Evolutionary conservation across 2,329 filamentous ascomycete species (phyloP).

Genomic region (Blastomyces parvus): DNA sequence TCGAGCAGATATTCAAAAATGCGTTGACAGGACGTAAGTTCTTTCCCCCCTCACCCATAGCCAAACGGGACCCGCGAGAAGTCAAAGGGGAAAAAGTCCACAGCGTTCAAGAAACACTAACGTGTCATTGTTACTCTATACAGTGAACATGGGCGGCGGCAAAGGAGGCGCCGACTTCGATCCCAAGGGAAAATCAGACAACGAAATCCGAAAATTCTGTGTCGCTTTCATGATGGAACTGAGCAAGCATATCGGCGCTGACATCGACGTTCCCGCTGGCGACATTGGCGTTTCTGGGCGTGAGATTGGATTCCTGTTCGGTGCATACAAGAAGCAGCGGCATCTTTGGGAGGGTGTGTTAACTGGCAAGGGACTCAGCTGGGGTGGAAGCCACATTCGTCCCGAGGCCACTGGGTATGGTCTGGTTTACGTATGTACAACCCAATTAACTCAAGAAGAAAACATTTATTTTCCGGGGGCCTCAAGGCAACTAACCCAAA

Average conservation of each 20-base stretch:
- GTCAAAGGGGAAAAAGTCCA: background rate
- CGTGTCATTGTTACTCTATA: background rate
- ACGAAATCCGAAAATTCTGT: slow-evolving; percentile 96
- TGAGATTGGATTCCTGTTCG: slow-evolving; percentile 92
- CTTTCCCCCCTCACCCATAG: background rate
- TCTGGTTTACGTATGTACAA: slow-evolving; percentile 66
- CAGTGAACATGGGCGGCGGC: slow-evolving; percentile 88
- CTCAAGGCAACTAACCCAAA: background rate
- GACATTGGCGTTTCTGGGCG: slow-evolving; percentile 90
- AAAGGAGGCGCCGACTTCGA: slow-evolving; percentile 98
- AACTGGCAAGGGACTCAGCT: slow-evolving; percentile 86
- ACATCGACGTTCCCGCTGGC: slow-evolving; percentile 92
- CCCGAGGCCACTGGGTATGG: slow-evolving; percentile 96
- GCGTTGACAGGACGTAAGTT: slow-evolving; percentile 81
- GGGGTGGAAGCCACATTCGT: slow-evolving; percentile 89
- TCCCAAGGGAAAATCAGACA: slow-evolving; percentile 96
- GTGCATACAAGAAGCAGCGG: slow-evolving; percentile 76
- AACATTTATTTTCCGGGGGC: background rate
- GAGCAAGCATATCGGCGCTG: slow-evolving; percentile 87
- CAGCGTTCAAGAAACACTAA: background rate
- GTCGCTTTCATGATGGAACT: slow-evolving; percentile 93
- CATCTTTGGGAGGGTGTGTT: slow-evolving; percentile 94
- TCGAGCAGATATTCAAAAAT: slow-evolving; percentile 99
- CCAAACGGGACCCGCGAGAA: background rate
- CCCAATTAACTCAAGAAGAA: background rate